These are phyloP conservation scores for Trypanosoma vivax DNA, from an alignment of 208 protist genomes.

Conservation along the genomic window DNA sequence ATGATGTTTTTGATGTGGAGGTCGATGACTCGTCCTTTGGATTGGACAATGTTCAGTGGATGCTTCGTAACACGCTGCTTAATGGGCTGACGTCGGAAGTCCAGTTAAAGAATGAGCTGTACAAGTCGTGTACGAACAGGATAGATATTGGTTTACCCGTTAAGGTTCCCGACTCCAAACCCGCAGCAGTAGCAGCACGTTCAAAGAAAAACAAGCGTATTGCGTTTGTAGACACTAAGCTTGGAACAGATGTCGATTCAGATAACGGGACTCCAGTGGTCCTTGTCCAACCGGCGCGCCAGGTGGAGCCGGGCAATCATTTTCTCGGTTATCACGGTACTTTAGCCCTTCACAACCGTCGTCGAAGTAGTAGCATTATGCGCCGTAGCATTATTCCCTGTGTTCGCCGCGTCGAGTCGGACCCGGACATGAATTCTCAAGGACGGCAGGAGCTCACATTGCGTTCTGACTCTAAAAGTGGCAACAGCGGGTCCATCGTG, in stretches of 20 bases:
- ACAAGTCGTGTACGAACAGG: constrained; percentile 46
- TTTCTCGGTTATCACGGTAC: constrained; percentile 58
- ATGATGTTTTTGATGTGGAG: constrained; percentile 76
- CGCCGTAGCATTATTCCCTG: constrained; percentile 67
- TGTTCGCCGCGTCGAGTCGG: constrained; percentile 44
- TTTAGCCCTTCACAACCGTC: constrained; percentile 26
- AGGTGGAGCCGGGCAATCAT: constrained; percentile 32
- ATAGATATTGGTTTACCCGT: constrained; percentile 46
- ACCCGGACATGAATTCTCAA: constrained; percentile 48
- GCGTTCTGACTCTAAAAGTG: constrained; percentile 13
- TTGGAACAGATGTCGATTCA: constrained; percentile 48
- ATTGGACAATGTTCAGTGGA: constrained; percentile 90
- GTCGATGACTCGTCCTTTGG: constrained; percentile 76
- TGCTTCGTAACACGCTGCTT: constrained; percentile 87
- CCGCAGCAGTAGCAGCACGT: constrained; percentile 7
- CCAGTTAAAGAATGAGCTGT: constrained; percentile 63
- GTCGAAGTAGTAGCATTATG: constrained; percentile 61
- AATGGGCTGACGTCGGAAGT: constrained; percentile 74
- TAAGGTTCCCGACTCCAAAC: constrained; percentile 2
- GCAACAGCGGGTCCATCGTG: constrained; percentile 10
- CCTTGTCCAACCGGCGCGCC: constrained; percentile 19
- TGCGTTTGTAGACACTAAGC: constrained; percentile 71
- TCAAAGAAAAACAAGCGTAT: constrained; percentile 33
- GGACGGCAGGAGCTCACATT: constrained; percentile 45
- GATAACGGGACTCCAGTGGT: constrained; percentile 40